phyloP scores from a whole-genome alignment of 192 early-diverging fungal genomes.

The Linnemannia elongata region DNA sequence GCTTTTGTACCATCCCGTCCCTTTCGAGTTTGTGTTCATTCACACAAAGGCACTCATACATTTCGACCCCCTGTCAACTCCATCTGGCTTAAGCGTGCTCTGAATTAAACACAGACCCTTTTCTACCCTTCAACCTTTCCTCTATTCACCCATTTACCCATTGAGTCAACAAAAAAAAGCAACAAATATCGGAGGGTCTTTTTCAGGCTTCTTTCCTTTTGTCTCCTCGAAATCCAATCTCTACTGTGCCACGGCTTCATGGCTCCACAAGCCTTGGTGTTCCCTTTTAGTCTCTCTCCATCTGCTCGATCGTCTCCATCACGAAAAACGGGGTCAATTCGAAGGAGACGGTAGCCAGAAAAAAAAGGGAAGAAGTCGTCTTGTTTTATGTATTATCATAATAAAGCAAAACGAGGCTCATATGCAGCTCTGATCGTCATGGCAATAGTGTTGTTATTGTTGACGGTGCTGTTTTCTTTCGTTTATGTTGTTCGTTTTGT shows the following conservation, averaged over 20 bases:
- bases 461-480: neutral
- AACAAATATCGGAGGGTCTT: too few species aligned
- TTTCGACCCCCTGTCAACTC: neutral
- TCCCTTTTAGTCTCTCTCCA: neutral
- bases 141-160: neutral
- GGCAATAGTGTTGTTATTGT: neutral
- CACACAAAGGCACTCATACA: neutral
- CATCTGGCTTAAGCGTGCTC: neutral
- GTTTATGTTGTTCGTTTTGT: neutral
- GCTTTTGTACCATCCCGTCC: neutral
- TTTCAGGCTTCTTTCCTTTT: neutral
- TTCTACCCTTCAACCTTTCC: neutral
- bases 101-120: neutral
- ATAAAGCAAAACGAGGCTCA: neutral
- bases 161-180: too few species aligned
- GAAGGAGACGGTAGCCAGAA: neutral
- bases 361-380: neutral
- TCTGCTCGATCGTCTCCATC: neutral
- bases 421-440: constrained; percentile 3
- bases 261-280: neutral
- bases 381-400: neutral
- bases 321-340: neutral
- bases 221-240: constrained; percentile 8
- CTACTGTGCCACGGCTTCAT: neutral
- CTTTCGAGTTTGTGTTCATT: neutral